Percentiles rank a stretch among this genome's conserved stretches.
Evolutionary conservation across 495 filamentous ascomycete species (phyloP).

Genomic region (Parachaetomium inaequale): DNA sequence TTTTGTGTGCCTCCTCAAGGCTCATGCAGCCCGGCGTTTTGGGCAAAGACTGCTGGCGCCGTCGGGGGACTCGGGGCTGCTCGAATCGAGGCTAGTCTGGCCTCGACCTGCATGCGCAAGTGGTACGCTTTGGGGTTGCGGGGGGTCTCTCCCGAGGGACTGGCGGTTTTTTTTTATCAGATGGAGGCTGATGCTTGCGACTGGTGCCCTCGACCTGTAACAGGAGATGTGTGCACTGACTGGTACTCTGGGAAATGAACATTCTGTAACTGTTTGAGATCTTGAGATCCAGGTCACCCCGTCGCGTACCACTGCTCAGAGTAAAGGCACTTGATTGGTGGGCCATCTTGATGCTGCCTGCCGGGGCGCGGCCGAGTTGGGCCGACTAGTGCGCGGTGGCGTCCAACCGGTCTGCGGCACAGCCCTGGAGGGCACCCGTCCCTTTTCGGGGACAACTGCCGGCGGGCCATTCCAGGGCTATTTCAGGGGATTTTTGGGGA

Average conservation of each 20-base stretch:
- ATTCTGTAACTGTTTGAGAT: background rate
- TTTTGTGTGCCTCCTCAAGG: too few species aligned
- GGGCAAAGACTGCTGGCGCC: background rate
- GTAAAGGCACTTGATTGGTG: background rate
- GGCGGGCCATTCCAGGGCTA: background rate
- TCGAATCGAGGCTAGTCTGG: background rate
- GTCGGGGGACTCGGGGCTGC: too few species aligned
- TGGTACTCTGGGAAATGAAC: background rate
- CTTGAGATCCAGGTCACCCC: too few species aligned
- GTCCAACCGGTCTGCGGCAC: background rate
- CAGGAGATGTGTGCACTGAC: background rate
- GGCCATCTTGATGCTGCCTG: background rate
- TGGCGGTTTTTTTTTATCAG: too few species aligned
- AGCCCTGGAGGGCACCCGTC: background rate
- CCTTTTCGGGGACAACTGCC: slow-evolving; percentile 12
- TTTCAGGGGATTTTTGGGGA: background rate
- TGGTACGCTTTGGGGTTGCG: background rate
- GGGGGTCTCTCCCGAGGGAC: too few species aligned
- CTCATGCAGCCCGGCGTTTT: background rate
- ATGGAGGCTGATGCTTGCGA: too few species aligned
- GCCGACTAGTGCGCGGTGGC: background rate
- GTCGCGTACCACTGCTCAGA: too few species aligned
- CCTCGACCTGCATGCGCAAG: background rate
- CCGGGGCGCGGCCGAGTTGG: background rate
- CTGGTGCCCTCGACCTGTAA: background rate